phyloP scores from a whole-genome alignment of 495 filamentous ascomycete genomes.

The Penicillium cataractarum region DNA sequence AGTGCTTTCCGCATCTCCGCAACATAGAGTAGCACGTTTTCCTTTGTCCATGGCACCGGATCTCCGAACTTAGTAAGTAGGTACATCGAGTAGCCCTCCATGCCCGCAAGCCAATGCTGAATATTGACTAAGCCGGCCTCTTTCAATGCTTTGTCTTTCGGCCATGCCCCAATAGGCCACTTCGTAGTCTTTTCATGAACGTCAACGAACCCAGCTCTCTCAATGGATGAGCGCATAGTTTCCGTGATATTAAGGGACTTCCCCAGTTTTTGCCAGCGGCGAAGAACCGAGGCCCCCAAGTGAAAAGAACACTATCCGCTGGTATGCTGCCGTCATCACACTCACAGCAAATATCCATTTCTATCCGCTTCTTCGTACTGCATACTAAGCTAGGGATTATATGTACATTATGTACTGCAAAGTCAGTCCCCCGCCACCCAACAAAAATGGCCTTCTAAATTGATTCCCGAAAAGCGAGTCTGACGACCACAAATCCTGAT shows the following conservation, averaged over 20 bases:
- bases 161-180: constrained; percentile 18
- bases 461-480: too few species aligned
- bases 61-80: constrained; percentile 9
- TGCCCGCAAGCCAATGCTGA: constrained; percentile 16
- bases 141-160: constrained; percentile 16
- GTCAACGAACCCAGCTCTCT: constrained; percentile 35
- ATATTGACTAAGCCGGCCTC: constrained; percentile 17
- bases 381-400: too few species aligned
- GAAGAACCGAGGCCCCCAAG: constrained; percentile 8
- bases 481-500: too few species aligned
- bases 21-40: constrained; percentile 13
- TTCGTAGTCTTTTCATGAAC: constrained; percentile 7
- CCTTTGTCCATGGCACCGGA: constrained; percentile 10
- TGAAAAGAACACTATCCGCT: constrained; percentile 29
- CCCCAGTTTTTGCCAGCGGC: constrained; percentile 4
- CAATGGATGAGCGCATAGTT: constrained; percentile 21
- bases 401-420: too few species aligned
- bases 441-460: too few species aligned
- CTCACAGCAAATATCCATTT: constrained; percentile 38
- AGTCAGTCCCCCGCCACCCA: too few species aligned
- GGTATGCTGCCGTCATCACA: constrained; percentile 47
- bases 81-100: constrained; percentile 24
- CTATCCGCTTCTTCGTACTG: constrained; percentile 41
- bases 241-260: constrained; percentile 2
- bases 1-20: constrained; percentile 15